These are phyloP conservation scores for Cutaneotrichosporon sp. DNA, from an alignment of 1,284 basidiomycete genomes.

Conservation along the genomic window DNA sequence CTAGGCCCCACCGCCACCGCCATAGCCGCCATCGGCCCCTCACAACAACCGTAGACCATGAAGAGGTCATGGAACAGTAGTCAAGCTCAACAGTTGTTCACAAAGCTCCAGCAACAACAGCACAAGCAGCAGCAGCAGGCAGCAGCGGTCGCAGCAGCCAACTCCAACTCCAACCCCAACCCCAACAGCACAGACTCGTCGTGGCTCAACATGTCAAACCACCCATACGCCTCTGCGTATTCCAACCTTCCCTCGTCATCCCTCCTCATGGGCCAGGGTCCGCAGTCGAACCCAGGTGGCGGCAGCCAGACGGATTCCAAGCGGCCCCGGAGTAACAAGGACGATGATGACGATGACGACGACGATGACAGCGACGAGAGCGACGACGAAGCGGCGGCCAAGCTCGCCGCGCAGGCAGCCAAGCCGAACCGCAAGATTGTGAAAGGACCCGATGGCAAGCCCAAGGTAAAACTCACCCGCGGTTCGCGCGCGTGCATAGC, in stretches of 20 bases:
- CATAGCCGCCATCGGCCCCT: neutral
- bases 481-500: conserved; percentile 61
- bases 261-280: conserved; percentile 7
- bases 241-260: conserved; percentile 29
- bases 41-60: conserved; percentile 11
- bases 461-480: conserved; percentile 77
- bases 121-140: conserved; percentile 15
- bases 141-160: conserved; percentile 1
- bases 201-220: conserved; percentile 26
- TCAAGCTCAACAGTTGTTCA: conserved; percentile 12
- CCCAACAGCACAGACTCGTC: conserved; percentile 3
- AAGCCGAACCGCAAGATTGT: conserved; percentile 31
- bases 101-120: conserved; percentile 13
- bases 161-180: neutral
- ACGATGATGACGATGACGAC: conserved; percentile 25
- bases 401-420: conserved; percentile 20
- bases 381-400: conserved; percentile 35
- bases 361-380: conserved; percentile 39
- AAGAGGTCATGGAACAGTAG: conserved; percentile 24
- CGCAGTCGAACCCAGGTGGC: conserved; percentile 9
- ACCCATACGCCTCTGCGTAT: conserved; percentile 49
- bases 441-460: conserved; percentile 43
- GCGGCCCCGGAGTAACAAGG: conserved; percentile 23
- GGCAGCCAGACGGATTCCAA: conserved; percentile 15
- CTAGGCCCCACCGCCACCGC: neutral